These are phyloP conservation scores for Monosporozyma siamensis DNA, from an alignment of 805 yeast genomes.

Conservation along the genomic window DNA sequence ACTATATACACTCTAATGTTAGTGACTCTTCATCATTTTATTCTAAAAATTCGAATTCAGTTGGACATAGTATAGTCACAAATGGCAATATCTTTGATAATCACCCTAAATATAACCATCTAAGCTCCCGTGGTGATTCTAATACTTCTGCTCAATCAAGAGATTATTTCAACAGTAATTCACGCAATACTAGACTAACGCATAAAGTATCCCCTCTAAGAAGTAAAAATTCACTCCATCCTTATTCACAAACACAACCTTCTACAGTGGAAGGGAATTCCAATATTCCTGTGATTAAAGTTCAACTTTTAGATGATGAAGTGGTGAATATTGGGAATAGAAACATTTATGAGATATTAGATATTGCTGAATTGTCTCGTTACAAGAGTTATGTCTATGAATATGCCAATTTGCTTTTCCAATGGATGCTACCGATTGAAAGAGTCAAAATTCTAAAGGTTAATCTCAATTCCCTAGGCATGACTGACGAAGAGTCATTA, in stretches of 20 bases:
- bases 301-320: slow-evolving; percentile 24
- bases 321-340: slow-evolving; percentile 16
- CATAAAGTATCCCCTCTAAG: not conserved
- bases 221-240: not conserved
- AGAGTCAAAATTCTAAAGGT: slow-evolving; percentile 66
- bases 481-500: not conserved
- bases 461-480: slow-evolving; percentile 23
- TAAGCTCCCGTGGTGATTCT: slow-evolving; percentile 7
- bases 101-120: slow-evolving; percentile 1
- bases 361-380: slow-evolving; percentile 18
- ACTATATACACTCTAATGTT: not conserved
- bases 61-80: not conserved
- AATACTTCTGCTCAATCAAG: slow-evolving; percentile 19
- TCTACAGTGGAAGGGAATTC: not conserved
- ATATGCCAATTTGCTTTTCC: slow-evolving; percentile 66
- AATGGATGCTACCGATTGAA: slow-evolving; percentile 80
- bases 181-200: not conserved
- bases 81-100: not conserved
- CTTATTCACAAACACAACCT: slow-evolving; percentile 1
- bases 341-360: slow-evolving; percentile 16
- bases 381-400: slow-evolving; percentile 44
- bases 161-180: slow-evolving; percentile 14
- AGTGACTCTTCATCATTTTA: not conserved
- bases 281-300: slow-evolving; percentile 17
- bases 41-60: not conserved